These are phyloP conservation scores for Penicillium polonicum DNA, from an alignment of 2,329 filamentous ascomycete species.

Conservation along the genomic window DNA sequence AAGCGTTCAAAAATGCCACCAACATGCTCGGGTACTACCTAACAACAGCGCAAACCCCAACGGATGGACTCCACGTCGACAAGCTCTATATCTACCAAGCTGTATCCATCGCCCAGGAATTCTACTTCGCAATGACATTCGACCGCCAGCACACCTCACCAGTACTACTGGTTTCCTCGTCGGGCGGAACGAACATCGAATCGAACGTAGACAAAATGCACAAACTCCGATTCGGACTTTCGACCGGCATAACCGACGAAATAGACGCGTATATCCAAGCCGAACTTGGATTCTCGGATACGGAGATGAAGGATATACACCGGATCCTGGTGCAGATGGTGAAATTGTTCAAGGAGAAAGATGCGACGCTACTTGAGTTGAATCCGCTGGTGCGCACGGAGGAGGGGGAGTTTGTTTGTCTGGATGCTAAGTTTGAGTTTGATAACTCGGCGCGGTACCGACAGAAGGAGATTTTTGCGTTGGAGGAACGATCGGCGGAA, in stretches of 20 bases:
- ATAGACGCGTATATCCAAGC: conserved; percentile 25
- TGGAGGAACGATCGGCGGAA: conserved; percentile 39
- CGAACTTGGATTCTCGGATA: conserved; percentile 26
- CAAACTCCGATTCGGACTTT: conserved; percentile 27
- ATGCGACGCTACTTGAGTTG: conserved; percentile 50
- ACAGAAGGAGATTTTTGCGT: conserved; percentile 42
- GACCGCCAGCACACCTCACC: conserved; percentile 46
- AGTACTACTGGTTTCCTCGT: conserved; percentile 38
- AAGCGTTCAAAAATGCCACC: conserved; percentile 28
- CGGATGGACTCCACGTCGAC: conserved; percentile 27
- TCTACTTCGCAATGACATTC: conserved; percentile 46
- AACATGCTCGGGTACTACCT: conserved; percentile 33
- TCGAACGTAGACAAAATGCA: conserved; percentile 27
- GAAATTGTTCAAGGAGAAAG: conserved; percentile 45
- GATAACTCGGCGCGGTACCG: conserved; percentile 51
- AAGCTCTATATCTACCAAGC: conserved; percentile 42
- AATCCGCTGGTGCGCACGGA: conserved; percentile 36
- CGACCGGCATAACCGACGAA: conserved; percentile 26
- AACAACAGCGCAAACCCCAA: conserved; percentile 31
- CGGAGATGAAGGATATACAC: conserved; percentile 26
- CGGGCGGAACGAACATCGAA: conserved; percentile 35
- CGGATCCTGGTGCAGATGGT: conserved; percentile 35
- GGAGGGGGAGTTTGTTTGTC: conserved; percentile 34
- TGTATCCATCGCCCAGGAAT: conserved; percentile 34
- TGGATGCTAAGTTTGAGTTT: conserved; percentile 47